Percentiles rank a stretch among this genome's conserved stretches.
Evolutionary conservation across 1,284 basidiomycete species (phyloP).

Genomic region (Trichosporon sp.): DNA sequence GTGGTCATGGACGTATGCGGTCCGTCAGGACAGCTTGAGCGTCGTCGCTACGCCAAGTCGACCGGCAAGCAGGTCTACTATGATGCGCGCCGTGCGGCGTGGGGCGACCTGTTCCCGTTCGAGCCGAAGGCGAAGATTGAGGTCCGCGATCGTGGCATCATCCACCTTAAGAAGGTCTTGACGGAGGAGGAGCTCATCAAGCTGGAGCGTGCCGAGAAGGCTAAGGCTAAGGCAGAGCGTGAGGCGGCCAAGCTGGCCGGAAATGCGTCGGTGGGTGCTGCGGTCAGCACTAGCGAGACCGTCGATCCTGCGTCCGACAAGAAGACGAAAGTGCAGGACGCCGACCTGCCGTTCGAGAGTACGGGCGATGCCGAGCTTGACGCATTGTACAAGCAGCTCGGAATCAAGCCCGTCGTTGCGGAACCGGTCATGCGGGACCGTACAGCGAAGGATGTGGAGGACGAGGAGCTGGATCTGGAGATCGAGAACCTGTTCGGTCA

Average conservation of each 20-base stretch:
- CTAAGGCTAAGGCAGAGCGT: neutral
- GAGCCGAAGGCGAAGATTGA: conserved; percentile 65
- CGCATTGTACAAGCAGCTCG: neutral
- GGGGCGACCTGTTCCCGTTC: conserved; percentile 96
- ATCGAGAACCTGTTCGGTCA: neutral
- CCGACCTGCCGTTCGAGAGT: neutral
- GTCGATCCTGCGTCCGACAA: neutral
- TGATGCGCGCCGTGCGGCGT: conserved; percentile 84
- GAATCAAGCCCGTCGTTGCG: neutral
- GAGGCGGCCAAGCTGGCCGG: neutral
- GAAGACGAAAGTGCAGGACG: neutral
- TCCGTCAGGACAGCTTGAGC: conserved; percentile 23
- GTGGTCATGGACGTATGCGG: conserved; percentile 88
- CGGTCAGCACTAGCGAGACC: neutral
- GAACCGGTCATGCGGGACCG: neutral
- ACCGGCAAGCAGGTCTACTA: conserved; percentile 92
- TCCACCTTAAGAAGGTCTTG: conserved; percentile 24
- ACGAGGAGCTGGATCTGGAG: neutral
- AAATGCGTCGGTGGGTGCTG: neutral
- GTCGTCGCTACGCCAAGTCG: conserved; percentile 71
- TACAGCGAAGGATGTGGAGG: neutral
- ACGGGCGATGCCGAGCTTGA: conserved; percentile 8
- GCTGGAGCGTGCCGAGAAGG: neutral
- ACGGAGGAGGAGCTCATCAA: conserved; percentile 14
- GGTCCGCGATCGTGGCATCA: conserved; percentile 52